Evolutionary conservation across 202 grass and related monocot species (phyloP).

Genomic region (Zoysia matrella): DNA sequence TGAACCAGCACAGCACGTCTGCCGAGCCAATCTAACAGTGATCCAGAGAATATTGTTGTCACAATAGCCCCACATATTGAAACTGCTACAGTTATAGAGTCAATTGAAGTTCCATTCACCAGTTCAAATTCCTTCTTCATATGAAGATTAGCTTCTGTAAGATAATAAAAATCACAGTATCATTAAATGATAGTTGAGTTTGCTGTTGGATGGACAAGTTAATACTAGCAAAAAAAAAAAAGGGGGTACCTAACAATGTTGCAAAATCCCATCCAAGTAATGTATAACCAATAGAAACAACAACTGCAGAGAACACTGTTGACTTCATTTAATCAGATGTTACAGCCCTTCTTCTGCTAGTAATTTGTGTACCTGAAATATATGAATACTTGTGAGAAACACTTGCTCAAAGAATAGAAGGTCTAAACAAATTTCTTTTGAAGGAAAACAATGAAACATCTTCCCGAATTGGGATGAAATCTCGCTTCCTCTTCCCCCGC

Average conservation of each 20-base stretch:
- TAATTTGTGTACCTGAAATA: constrained; percentile 38
- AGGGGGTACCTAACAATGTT: constrained; percentile 47
- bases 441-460: constrained; percentile 3
- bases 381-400: constrained; percentile 38
- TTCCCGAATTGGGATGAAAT: constrained; percentile 8
- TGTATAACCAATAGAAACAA: constrained; percentile 67
- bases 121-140: constrained; percentile 63
- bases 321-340: constrained; percentile 45
- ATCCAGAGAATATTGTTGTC: constrained; percentile 66
- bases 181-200: neutral
- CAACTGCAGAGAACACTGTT: constrained; percentile 49
- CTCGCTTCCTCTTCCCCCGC: too few relatives aligned
- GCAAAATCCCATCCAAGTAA: constrained; percentile 74
- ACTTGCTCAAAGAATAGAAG: constrained; percentile 33
- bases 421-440: neutral
- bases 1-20: constrained; percentile 57
- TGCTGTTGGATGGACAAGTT: constrained; percentile 3
- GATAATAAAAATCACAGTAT: constrained; percentile 37
- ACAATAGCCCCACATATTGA: constrained; percentile 59
- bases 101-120: constrained; percentile 41
- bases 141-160: constrained; percentile 55
- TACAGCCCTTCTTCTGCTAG: constrained; percentile 24
- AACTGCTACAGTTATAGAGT: constrained; percentile 52
- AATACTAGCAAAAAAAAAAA: constrained; percentile 8
- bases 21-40: constrained; percentile 60